phyloP scores from a whole-genome alignment of 495 filamentous ascomycete species.

The Aspergillus asperescens region DNA sequence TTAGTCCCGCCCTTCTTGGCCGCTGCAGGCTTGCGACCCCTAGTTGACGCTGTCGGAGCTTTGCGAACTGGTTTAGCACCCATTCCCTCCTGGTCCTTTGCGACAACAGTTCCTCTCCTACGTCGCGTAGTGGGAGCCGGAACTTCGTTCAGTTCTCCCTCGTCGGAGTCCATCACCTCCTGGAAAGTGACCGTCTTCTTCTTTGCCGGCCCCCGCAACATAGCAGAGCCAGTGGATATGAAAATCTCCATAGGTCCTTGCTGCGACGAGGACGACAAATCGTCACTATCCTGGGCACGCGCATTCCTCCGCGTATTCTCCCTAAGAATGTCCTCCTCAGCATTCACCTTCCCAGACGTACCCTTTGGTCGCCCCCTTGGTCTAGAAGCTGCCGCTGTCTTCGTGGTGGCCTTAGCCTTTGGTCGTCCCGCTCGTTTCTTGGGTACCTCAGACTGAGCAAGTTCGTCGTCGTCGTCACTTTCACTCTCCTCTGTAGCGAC shows the following conservation, averaged over 20 bases:
- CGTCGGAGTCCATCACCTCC: conserved; percentile 37
- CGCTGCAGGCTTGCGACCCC: conserved; percentile 37
- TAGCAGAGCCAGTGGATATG: conserved; percentile 30
- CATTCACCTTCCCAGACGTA: conserved; percentile 17
- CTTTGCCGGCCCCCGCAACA: conserved; percentile 39
- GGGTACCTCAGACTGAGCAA: conserved; percentile 24
- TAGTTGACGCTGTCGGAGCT: conserved; percentile 22
- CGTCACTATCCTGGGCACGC: conserved; percentile 16
- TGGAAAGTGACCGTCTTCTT: conserved; percentile 54
- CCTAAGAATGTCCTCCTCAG: conserved; percentile 9
- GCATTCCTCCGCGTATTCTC: conserved; percentile 26
- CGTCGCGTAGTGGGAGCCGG: conserved; percentile 23
- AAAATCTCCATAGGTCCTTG: conserved; percentile 22
- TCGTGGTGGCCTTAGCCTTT: conserved; percentile 21
- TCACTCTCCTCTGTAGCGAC: conserved; percentile 9
- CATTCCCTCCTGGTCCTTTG: conserved; percentile 30
- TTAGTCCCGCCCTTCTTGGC: conserved; percentile 29
- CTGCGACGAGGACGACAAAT: conserved; percentile 17
- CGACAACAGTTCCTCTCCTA: conserved; percentile 14
- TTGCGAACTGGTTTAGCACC: conserved; percentile 48
- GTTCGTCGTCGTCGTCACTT: conserved; percentile 23
- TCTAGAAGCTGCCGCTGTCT: conserved; percentile 22
- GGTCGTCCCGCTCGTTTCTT: conserved; percentile 37
- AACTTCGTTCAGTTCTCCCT: conserved; percentile 28
- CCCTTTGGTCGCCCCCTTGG: conserved; percentile 37